These are phyloP conservation scores for Turnera subulata DNA, from an alignment of 345 rosid genomes.

Conservation along the genomic window DNA sequence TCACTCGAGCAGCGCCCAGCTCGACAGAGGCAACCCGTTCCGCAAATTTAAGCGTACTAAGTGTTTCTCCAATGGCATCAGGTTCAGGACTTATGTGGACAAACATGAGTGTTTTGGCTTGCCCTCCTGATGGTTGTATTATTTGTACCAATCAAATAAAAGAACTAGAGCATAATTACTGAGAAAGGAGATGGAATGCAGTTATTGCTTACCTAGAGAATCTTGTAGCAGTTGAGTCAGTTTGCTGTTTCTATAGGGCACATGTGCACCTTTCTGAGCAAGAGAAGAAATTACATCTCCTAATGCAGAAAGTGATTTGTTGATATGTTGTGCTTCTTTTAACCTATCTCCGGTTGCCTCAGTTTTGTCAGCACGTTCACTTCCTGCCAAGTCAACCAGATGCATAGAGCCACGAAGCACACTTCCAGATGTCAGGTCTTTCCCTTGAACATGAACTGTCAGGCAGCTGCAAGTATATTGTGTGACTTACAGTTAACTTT, in stretches of 20 bases:
- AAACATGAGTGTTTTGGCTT: constrained; percentile 96
- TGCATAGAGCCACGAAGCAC: constrained; percentile 79
- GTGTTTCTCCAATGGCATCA: constrained; percentile 82
- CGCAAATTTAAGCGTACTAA: constrained; percentile 91
- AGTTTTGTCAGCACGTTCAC: constrained; percentile 94
- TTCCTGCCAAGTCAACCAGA: constrained; percentile 95
- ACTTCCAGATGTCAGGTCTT: constrained; percentile 57
- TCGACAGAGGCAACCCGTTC: constrained; percentile 97
- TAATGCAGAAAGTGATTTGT: constrained; percentile 88
- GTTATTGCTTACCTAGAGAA: constrained; percentile 62
- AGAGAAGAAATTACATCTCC: constrained; percentile 94
- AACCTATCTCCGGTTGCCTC: constrained; percentile 97
- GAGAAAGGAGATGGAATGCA: not conserved
- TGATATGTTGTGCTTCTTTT: constrained; percentile 93
- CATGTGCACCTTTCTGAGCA: constrained; percentile 78
- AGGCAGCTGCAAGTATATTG: constrained; percentile 58
- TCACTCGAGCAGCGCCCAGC: constrained; percentile 87
- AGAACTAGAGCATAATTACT: not conserved
- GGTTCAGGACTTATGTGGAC: constrained; percentile 94
- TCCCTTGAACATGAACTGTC: constrained; percentile 86
- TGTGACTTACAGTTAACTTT: too few relatives aligned
- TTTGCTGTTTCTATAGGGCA: constrained; percentile 95
- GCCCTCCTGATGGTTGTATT: constrained; percentile 56
- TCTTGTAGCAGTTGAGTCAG: constrained; percentile 97
- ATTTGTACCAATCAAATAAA: not conserved